These are phyloP conservation scores for Fusarium aywerte DNA, from an alignment of 2,329 filamentous ascomycete species.

Conservation along the genomic window DNA sequence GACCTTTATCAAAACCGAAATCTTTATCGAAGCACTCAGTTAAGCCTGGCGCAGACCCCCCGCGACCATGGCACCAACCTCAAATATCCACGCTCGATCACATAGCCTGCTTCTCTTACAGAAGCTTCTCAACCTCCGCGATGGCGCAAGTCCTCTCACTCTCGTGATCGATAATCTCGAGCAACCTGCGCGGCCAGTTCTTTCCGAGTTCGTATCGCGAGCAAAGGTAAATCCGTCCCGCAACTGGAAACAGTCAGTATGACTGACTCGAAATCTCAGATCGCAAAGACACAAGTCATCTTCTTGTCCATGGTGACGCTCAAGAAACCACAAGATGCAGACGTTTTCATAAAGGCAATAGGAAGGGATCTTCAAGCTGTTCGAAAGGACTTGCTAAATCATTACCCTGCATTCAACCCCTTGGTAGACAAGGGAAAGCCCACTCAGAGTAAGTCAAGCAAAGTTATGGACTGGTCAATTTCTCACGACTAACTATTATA, in stretches of 20 bases:
- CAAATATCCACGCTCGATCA: slow-evolving; percentile 76
- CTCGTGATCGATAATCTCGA: slow-evolving; percentile 86
- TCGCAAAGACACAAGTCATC: slow-evolving; percentile 75
- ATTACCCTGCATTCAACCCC: slow-evolving; percentile 57
- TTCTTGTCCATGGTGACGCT: slow-evolving; percentile 83
- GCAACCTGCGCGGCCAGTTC: slow-evolving; percentile 76
- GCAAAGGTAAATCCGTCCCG: slow-evolving; percentile 67
- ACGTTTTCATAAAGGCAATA: slow-evolving; percentile 73
- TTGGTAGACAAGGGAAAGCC: slow-evolving; percentile 51
- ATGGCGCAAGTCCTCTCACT: slow-evolving; percentile 86
- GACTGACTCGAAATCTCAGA: slow-evolving; percentile 48
- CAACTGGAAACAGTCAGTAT: not conserved
- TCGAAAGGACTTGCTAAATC: slow-evolving; percentile 67
- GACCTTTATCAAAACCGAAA: too few species aligned
- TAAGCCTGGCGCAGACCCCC: not conserved
- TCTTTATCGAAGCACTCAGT: not conserved
- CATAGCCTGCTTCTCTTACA: slow-evolving; percentile 87
- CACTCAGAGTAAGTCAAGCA: slow-evolving; percentile 55
- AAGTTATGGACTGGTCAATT: not conserved
- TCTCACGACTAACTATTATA: slow-evolving; percentile 24
- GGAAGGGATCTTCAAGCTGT: slow-evolving; percentile 68
- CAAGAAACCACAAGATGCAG: slow-evolving; percentile 69
- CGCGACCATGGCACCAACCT: slow-evolving; percentile 63
- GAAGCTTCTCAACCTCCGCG: slow-evolving; percentile 80
- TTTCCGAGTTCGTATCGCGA: slow-evolving; percentile 78